Conservation (phyloP, 2,329 filamentous ascomycete genomes). For the Xylaria sp. region DNA sequence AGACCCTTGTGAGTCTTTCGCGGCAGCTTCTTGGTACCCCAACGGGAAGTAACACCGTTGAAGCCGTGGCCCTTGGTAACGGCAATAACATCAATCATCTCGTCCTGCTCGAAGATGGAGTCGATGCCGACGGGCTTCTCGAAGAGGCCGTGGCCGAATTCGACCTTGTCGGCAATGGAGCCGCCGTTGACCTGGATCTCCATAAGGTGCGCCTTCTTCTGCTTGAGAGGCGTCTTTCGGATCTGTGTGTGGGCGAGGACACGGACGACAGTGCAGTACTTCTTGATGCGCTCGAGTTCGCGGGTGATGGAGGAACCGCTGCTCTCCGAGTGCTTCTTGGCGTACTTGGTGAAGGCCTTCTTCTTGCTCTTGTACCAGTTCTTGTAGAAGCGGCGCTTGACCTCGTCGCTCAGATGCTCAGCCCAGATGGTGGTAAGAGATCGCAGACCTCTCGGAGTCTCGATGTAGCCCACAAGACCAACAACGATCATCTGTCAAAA, state of each 20-base stretch:
- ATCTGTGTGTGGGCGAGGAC: constrained; percentile 99
- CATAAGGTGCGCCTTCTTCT: constrained; percentile 99
- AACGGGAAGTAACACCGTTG: constrained; percentile 94
- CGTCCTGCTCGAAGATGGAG: constrained; percentile 97
- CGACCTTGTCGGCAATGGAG: constrained; percentile 93
- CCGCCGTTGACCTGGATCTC: constrained; percentile 99
- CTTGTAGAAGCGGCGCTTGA: constrained; percentile 99
- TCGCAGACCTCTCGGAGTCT: constrained; percentile 98
- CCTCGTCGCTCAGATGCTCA: constrained; percentile 97
- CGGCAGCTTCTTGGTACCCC: constrained; percentile 99
- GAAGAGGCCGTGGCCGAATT: constrained; percentile 92
- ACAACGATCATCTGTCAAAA: constrained; percentile 92
- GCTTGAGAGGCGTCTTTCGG: constrained; percentile 98
- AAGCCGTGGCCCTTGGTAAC: constrained; percentile 99
- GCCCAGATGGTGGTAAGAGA: constrained; percentile 99
- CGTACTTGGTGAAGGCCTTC: constrained; percentile 99
- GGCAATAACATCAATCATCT: constrained; percentile 99
- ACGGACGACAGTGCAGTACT: constrained; percentile 99
- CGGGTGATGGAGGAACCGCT: constrained; percentile 88
- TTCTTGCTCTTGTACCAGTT: constrained; percentile 99
- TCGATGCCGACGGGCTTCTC: constrained; percentile 97
- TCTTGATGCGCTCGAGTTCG: constrained; percentile 99
- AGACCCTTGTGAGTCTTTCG: constrained; percentile 99
- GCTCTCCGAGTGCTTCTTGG: constrained; percentile 99
- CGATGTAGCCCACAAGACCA: constrained; percentile 99